Percentiles rank a stretch among this genome's conserved stretches.
These are phyloP conservation scores for Arabidopsis suecica DNA, from an alignment of 345 rosid species.

Conservation along the genomic window DNA sequence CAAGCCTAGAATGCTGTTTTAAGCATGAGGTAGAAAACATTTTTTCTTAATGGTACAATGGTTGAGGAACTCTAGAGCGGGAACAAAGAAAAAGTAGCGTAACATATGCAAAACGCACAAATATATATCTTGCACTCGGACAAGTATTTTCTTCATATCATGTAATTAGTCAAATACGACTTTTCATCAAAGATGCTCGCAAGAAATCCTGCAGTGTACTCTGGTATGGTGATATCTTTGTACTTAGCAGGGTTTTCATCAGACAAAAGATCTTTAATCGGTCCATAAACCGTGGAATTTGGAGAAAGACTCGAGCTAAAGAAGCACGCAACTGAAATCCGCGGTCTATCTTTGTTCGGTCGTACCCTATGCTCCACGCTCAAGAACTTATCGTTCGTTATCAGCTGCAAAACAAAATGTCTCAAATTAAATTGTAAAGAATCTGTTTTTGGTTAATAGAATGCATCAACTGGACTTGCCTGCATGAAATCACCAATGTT, in stretches of 20 bases:
- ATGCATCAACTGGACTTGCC: conserved; percentile 12
- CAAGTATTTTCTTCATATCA: background rate
- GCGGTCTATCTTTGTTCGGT: conserved; percentile 18
- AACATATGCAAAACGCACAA: background rate
- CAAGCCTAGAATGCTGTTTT: background rate
- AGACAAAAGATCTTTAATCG: conserved; percentile 32
- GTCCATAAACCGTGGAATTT: conserved; percentile 33
- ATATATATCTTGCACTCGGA: background rate
- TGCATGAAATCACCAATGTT: conserved; percentile 50
- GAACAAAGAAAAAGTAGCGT: background rate
- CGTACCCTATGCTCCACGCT: conserved; percentile 43
- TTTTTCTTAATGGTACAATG: background rate
- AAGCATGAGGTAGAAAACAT: background rate
- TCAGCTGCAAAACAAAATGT: conserved; percentile 19
- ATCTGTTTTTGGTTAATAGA: background rate
- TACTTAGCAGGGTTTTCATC: conserved; percentile 34
- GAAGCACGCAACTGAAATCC: conserved; percentile 39
- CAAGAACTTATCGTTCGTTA: conserved; percentile 36
- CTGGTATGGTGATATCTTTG: conserved; percentile 27
- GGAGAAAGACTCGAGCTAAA: conserved; percentile 27
- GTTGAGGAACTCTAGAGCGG: background rate
- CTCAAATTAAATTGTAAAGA: background rate
- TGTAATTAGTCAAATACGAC: conserved; percentile 1
- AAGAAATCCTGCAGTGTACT: conserved; percentile 31
- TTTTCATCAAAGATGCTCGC: background rate